Percentiles rank a stretch among this genome's conserved stretches.
Conservation (phyloP, 108 stramenopile genomes). For the Pseudonitzschia multiseries region DNA sequence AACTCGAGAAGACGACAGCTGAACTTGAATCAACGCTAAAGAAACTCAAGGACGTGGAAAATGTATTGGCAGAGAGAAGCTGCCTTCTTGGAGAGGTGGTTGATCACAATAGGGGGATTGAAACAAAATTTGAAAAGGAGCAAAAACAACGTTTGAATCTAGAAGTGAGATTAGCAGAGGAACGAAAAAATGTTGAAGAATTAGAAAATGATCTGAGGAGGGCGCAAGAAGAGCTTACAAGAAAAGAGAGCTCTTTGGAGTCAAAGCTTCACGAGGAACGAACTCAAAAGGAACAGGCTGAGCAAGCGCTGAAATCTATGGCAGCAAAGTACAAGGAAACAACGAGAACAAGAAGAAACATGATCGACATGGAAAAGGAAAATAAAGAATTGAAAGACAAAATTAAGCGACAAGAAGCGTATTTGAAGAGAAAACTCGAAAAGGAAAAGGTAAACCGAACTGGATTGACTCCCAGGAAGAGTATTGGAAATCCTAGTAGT, state of each 20-base stretch:
- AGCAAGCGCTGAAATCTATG: slow-evolving; percentile 17
- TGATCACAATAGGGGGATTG: slow-evolving; percentile 35
- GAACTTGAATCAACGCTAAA: no score
- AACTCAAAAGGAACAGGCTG: slow-evolving; percentile 15
- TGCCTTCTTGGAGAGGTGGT: slow-evolving; percentile 42
- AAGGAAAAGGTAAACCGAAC: slow-evolving; percentile 42
- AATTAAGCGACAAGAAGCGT: slow-evolving; percentile 53
- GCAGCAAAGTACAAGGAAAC: slow-evolving; percentile 21
- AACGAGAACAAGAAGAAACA: slow-evolving; percentile 14
- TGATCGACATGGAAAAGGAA: slow-evolving; percentile 49
- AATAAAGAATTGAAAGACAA: slow-evolving; percentile 56
- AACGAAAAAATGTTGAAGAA: slow-evolving; percentile 11
- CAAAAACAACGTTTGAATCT: slow-evolving; percentile 8
- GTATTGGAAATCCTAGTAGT: neutral
- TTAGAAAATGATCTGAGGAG: slow-evolving; percentile 6
- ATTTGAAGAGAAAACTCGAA: slow-evolving; percentile 46
- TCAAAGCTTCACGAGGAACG: slow-evolving; percentile 32
- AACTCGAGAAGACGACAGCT: slow-evolving; percentile 24
- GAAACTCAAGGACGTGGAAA: slow-evolving; percentile 16
- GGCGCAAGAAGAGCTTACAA: slow-evolving; percentile 12
- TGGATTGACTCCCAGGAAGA: slow-evolving; percentile 6
- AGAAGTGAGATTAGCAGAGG: slow-evolving; percentile 17
- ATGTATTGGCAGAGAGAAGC: slow-evolving; percentile 22
- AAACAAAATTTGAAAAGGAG: slow-evolving; percentile 26
- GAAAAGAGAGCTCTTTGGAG: slow-evolving; percentile 17